Conservation (phyloP, 2,329 filamentous ascomycete genomes). For the Pseudocercospora crystallina region DNA sequence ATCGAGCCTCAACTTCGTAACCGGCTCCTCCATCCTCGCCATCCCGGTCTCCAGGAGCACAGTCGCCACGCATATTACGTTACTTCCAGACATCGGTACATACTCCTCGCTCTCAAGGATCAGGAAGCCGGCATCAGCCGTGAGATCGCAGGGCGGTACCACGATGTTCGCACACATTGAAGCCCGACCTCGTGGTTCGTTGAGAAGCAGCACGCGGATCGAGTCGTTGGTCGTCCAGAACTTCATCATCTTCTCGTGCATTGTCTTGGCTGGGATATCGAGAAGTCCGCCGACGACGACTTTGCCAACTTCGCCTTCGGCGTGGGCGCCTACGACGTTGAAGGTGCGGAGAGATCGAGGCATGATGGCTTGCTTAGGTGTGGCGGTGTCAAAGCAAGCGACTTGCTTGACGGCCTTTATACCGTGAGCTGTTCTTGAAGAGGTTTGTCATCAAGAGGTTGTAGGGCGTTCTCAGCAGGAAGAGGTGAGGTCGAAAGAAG, state of each 20-base stretch:
- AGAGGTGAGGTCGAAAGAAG: too few relatives aligned
- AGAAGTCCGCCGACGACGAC: conserved; percentile 47
- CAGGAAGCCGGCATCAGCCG: conserved; percentile 47
- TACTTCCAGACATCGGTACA: conserved; percentile 48
- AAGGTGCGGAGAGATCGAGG: background rate
- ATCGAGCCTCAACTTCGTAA: conserved; percentile 44
- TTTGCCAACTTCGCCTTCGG: conserved; percentile 48
- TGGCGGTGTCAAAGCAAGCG: too few relatives aligned
- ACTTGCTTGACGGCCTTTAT: too few relatives aligned
- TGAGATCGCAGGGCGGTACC: conserved; percentile 45
- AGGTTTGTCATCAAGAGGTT: too few relatives aligned
- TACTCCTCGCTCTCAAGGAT: conserved; percentile 51
- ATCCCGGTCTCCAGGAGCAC: conserved; percentile 52
- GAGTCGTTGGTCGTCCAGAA: conserved; percentile 39
- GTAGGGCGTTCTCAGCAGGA: too few relatives aligned
- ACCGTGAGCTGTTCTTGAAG: too few relatives aligned
- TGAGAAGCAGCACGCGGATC: conserved; percentile 45
- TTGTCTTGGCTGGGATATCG: conserved; percentile 44
- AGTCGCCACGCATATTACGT: conserved; percentile 46
- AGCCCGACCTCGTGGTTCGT: conserved; percentile 49
- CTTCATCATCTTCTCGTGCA: conserved; percentile 51
- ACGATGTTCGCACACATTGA: conserved; percentile 44
- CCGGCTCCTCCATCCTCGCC: conserved; percentile 47
- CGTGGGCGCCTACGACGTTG: conserved; percentile 8
- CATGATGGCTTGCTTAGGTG: too few relatives aligned